Percentiles rank a stretch among this genome's conserved stretches.
Evolutionary conservation across 352 stramenopile species (phyloP).

Genomic region (Peronosclerospora sorghi): DNA sequence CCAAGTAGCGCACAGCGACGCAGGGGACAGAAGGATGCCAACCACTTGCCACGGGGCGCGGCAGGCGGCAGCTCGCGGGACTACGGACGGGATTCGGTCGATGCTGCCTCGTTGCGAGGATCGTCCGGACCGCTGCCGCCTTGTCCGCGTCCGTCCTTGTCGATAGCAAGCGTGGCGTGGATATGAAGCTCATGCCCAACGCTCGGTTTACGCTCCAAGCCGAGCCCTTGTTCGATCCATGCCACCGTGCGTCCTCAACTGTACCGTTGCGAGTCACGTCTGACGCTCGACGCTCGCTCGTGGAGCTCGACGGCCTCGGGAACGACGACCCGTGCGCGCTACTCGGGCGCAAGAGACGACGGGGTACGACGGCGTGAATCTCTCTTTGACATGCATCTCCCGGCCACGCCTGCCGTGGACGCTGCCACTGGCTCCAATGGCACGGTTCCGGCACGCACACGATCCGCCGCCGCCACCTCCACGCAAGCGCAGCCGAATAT

Average conservation of each 20-base stretch:
- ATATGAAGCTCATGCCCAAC: constrained; percentile 70
- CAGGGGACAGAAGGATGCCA: constrained; percentile 11
- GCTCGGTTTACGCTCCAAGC: constrained; percentile 49
- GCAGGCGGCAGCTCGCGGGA: constrained; percentile 13
- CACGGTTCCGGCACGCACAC: background rate
- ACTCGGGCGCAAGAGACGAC: constrained; percentile 55
- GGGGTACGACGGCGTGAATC: constrained; percentile 33
- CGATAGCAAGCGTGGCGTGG: constrained; percentile 30
- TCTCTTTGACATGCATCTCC: constrained; percentile 34
- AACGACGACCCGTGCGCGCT: constrained; percentile 58
- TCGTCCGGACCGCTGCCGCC: constrained; percentile 21
- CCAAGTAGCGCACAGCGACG: constrained; percentile 11
- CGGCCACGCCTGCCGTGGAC: background rate
- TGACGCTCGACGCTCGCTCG: constrained; percentile 36
- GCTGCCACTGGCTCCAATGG: background rate
- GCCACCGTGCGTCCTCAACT: constrained; percentile 36
- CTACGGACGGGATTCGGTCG: constrained; percentile 18
- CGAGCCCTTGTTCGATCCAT: constrained; percentile 40
- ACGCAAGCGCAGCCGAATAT: constrained; percentile 36
- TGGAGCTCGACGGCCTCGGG: constrained; percentile 24
- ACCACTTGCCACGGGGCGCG: constrained; percentile 12
- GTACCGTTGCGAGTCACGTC: constrained; percentile 32
- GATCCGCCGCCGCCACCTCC: constrained; percentile 2
- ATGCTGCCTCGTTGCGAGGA: constrained; percentile 22
- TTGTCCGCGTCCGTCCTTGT: constrained; percentile 38